Evolutionary conservation across 345 rosid species (phyloP), one percentile per base, ranked within the genome.

Genomic region (Salix brachista): DNA sequence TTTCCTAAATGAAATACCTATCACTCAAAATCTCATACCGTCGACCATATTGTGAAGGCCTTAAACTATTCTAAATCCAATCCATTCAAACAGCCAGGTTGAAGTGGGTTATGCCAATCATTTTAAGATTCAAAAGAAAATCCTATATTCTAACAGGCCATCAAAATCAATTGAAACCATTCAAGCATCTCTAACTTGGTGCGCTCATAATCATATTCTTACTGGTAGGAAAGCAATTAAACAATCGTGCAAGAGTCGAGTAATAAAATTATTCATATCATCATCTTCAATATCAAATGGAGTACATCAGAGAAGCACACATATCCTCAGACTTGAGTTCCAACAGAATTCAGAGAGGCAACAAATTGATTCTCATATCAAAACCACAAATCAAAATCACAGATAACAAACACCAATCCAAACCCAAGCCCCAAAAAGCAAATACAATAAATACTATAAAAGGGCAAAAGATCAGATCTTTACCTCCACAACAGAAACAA

Each of bases 401-500:
- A 36, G 34, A 39, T 14, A 34, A 44, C 4, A 23, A 76, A 1
- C 46, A 77, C 4, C 25, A 14, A 18, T 11, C 23, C 16, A 17
- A 18, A 34, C 37, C 17, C 1, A 17, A 79, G 30, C 21, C 8
- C 36, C 4, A 8, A 71, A 44, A 74, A 44, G n/a, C 13, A 72
- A 48, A 56, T 0, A 42, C 68, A 17, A 2, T 16, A 65, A 62
- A 23, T 0, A 46, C 28, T 28, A 42, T 34, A 12, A 5, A 9
- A 30, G 23, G 54, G 12, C 69, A 56, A 71, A 44, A 34, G 23
- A 64, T 25, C 11, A 36, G 25, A 39, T 9, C 3, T 34, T 70
- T 60, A 89, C 91, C 93, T 87, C 88, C 96, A 74, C 83, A 83
- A 80, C 89, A 83, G 86, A 85, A 86, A 71, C 90, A 88, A 48